These are phyloP conservation scores for Leishmania major DNA, from an alignment of 208 protist species.

Conservation along the genomic window DNA sequence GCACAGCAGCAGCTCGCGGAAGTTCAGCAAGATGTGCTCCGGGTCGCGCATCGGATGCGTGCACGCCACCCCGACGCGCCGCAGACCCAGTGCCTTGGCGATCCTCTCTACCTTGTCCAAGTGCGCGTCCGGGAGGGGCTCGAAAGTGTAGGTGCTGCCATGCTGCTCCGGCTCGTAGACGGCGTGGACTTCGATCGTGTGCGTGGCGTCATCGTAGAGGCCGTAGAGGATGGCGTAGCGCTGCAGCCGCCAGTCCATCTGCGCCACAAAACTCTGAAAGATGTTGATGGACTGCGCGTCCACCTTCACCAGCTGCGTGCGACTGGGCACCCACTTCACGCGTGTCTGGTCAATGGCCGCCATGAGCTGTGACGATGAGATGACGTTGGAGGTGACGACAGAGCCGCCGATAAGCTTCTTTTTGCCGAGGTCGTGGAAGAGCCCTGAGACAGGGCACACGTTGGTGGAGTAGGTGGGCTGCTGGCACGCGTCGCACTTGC, in stretches of 20 bases:
- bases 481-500: slow-evolving; percentile 59
- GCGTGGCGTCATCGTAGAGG: slow-evolving; percentile 41
- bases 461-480: slow-evolving; percentile 48
- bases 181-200: slow-evolving; percentile 76
- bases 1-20: slow-evolving; percentile 80
- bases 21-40: slow-evolving; percentile 40
- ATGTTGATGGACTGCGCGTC: slow-evolving; percentile 81
- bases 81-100: slow-evolving; percentile 68
- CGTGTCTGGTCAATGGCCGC: slow-evolving; percentile 73
- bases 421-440: slow-evolving; percentile 67
- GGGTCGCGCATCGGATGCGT: slow-evolving; percentile 70
- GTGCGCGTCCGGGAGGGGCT: slow-evolving; percentile 42
- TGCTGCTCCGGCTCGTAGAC: slow-evolving; percentile 90
- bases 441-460: slow-evolving; percentile 76
- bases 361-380: slow-evolving; percentile 67
- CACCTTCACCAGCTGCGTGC: slow-evolving; percentile 70
- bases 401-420: slow-evolving; percentile 69
- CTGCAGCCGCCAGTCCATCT: slow-evolving; percentile 78
- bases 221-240: slow-evolving; percentile 90
- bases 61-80: slow-evolving; percentile 81
- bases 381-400: slow-evolving; percentile 54
- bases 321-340: slow-evolving; percentile 78
- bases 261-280: slow-evolving; percentile 82
- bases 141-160: slow-evolving; percentile 60
- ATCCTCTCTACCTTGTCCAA: slow-evolving; percentile 54